Base-by-base conservation (phyloP, 768 basidiomycete species). In the Trametopsis cervina region DNA sequence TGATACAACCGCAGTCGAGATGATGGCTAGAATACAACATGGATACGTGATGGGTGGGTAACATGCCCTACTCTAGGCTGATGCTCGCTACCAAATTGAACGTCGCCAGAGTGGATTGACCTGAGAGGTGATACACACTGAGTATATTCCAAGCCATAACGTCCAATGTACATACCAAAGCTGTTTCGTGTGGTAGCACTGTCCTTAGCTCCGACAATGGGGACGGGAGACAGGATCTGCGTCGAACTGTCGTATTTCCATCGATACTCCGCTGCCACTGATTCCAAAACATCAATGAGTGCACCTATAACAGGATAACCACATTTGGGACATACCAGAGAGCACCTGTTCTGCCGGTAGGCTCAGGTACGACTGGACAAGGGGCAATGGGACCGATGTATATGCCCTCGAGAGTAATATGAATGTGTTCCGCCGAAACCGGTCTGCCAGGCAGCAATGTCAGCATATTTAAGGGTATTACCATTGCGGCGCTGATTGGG, bases 371-470 rank as follows among this genome's bases (percentile, higher is more conserved):
- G 53, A 62, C 54, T 78, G 72, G 11, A 78, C 80, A 3, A 81
- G 67, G 2, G 71, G 47, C 10, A 80, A 51, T 11, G 78, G 74
- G 20, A 89, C 64, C 1, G 81, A 78, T 2, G 76, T 73, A 62
- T 85, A 87, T n/a, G 81, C 82, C 55, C 71, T 76, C 7, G 78
- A 73, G 18, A 87, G 56, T 7, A 87, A 67, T 1, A 57, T 55
- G 52, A 83, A 72, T 0, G 80, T 81, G 50, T 78, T 71, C 47
- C 58, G 57, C 38, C 82, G 78, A 64, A 86, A 87, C 7, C 69
- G 60, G 2, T 76, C 85, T 88, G 50, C 3, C 45, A 36, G 1
- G 11, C 33, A 18, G 21, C n/a, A n/a, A n/a, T 20, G 22, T 41
- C 7, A 44, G 11, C 33, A 17, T 20, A 11, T 12, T 2, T 10